Conservation (phyloP, 2,329 filamentous ascomycete species). For the Scytalidium lignicola region DNA sequence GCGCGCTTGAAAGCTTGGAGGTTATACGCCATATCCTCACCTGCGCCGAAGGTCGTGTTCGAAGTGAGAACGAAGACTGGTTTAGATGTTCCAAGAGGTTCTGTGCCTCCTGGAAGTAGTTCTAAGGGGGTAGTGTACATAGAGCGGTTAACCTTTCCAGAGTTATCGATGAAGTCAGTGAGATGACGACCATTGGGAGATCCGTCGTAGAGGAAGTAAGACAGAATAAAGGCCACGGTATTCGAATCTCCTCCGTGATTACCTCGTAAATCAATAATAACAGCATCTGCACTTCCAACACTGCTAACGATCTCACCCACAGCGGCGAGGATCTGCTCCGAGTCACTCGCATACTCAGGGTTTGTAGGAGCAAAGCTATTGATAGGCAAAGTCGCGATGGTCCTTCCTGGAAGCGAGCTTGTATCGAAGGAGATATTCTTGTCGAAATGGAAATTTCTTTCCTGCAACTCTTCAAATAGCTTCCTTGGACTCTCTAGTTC, state of each 20-base stretch:
- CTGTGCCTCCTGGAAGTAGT: constrained; percentile 2
- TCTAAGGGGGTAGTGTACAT: constrained; percentile 1
- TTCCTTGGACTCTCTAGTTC: no score
- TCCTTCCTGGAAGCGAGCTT: neutral
- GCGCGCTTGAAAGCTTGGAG: constrained; percentile 37
- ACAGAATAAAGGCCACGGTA: neutral
- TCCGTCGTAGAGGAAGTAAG: neutral
- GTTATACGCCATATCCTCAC: constrained; percentile 27
- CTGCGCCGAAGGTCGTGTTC: neutral
- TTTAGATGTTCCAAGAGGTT: constrained; percentile 2
- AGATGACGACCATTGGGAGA: neutral
- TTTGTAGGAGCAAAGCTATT: constrained; percentile 1
- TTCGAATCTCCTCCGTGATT: neutral
- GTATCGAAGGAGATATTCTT: constrained; percentile 3
- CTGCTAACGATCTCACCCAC: neutral
- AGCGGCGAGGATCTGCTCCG: neutral
- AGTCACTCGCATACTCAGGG: neutral
- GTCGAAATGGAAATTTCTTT: no score
- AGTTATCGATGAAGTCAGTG: constrained; percentile 9
- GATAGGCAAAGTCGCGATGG: constrained; percentile 5
- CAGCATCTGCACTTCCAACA: neutral
- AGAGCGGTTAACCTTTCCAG: constrained; percentile 6
- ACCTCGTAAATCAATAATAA: neutral
- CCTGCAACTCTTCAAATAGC: no score
- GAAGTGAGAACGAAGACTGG: constrained; percentile 5